phyloP scores from a whole-genome alignment of 2,329 filamentous ascomycete species.

The Xylariales sp. region DNA sequence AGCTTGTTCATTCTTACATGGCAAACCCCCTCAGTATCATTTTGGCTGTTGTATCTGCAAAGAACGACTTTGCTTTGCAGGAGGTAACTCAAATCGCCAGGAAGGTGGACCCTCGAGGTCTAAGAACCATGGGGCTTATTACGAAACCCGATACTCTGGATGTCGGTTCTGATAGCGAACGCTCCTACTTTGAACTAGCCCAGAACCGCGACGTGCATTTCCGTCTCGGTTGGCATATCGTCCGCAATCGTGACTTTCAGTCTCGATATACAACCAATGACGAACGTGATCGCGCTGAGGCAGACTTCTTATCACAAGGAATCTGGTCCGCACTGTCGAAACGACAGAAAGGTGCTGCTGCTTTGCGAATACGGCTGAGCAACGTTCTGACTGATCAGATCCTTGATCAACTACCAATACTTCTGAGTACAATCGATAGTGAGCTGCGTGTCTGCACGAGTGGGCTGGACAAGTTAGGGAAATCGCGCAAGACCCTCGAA shows the following conservation, averaged over 20 bases:
- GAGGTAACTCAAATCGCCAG: slow-evolving; percentile 46
- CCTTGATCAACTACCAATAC: slow-evolving; percentile 23
- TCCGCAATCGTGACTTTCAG: slow-evolving; percentile 33
- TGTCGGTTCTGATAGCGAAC: slow-evolving; percentile 33
- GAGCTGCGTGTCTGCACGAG: slow-evolving; percentile 18
- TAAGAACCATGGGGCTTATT: slow-evolving; percentile 43
- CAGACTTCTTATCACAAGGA: slow-evolving; percentile 13
- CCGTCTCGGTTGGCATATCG: slow-evolving; percentile 46
- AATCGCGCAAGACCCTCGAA: slow-evolving; percentile 13
- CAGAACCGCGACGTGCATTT: slow-evolving; percentile 40
- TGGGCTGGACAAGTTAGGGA: slow-evolving; percentile 21
- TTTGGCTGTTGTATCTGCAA: slow-evolving; percentile 51
- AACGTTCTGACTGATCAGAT: slow-evolving; percentile 24
- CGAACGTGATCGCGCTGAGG: slow-evolving; percentile 11
- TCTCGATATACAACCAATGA: slow-evolving; percentile 11
- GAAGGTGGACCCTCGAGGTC: slow-evolving; percentile 22
- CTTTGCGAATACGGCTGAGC: slow-evolving; percentile 21
- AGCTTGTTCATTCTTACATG: slow-evolving; percentile 52
- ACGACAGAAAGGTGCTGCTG: slow-evolving; percentile 16
- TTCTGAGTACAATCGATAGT: slow-evolving; percentile 25
- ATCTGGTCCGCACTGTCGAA: slow-evolving; percentile 11
- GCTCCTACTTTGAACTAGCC: slow-evolving; percentile 33
- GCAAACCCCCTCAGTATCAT: slow-evolving; percentile 51
- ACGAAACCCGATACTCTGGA: slow-evolving; percentile 39
- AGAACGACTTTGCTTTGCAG: slow-evolving; percentile 53